A percentile compares a stretch with the other conserved stretches of the same genome.
These are phyloP conservation scores for Mycena floridula DNA, from an alignment of 768 basidiomycete species.

Conservation along the genomic window DNA sequence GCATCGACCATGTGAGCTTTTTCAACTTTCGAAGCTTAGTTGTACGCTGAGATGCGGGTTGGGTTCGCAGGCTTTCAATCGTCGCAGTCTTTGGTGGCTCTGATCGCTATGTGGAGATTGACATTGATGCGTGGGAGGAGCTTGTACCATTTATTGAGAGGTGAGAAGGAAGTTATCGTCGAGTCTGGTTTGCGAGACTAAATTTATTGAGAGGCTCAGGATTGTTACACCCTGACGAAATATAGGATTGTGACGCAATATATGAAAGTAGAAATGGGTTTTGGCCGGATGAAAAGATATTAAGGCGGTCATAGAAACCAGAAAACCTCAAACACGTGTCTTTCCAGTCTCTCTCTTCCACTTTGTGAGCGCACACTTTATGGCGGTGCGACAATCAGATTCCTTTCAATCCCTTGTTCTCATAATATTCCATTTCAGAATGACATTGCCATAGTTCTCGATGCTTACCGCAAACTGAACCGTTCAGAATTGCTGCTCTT, in stretches of 20 bases:
- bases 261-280: not conserved
- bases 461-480: conserved; percentile 64
- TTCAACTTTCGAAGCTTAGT: conserved; percentile 22
- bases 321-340: too few species aligned
- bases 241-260: too few species aligned
- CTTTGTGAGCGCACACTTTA: conserved; percentile 8
- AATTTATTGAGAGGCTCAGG: too few species aligned
- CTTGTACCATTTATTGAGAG: conserved; percentile 15
- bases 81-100: too few species aligned
- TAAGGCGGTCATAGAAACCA: too few species aligned
- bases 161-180: too few species aligned
- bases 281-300: not conserved
- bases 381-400: conserved; percentile 31
- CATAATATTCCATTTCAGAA: conserved; percentile 20
- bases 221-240: too few species aligned
- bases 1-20: conserved; percentile 19
- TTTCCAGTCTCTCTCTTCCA: not conserved
- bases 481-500: conserved; percentile 70
- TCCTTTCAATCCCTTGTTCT: conserved; percentile 6
- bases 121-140: conserved; percentile 33
- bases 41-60: too few species aligned
- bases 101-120: conserved; percentile 20
- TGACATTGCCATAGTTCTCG: conserved; percentile 41
- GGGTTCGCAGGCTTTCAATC: too few species aligned
- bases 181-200: too few species aligned